Percentiles rank a stretch among this genome's conserved stretches.
Conservation (phyloP, 805 yeast genomes). For the Myxozyma udenii region DNA sequence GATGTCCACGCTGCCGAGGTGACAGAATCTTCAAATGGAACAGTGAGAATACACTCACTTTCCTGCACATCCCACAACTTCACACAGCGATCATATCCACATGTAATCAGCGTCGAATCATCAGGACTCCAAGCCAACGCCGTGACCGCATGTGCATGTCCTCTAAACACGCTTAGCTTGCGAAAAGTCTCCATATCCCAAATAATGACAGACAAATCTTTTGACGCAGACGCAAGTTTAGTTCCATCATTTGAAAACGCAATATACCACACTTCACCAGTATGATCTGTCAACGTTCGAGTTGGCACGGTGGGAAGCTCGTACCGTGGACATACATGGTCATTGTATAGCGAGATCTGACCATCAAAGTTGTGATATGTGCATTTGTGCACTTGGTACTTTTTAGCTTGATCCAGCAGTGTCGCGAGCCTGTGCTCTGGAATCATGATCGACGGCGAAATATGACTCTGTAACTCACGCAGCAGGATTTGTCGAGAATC, state of each 20-base stretch:
- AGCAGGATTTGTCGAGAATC: conserved; percentile 45
- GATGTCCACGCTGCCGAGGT: conserved; percentile 70
- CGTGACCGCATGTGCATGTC: conserved; percentile 41
- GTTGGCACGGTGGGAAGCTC: conserved; percentile 51
- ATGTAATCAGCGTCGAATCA: conserved; percentile 62
- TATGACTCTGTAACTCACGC: conserved; percentile 44
- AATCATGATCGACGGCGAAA: conserved; percentile 53
- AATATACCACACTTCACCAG: conserved; percentile 80
- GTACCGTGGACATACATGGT: conserved; percentile 37
- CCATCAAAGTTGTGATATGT: conserved; percentile 35
- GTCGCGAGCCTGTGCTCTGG: conserved; percentile 53
- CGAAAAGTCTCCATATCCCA: conserved; percentile 55
- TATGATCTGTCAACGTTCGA: conserved; percentile 51
- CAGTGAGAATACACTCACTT: conserved; percentile 12
- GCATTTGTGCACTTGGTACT: conserved; percentile 45
- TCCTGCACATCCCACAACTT: conserved; percentile 61
- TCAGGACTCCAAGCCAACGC: conserved; percentile 74
- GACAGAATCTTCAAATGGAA: conserved; percentile 36
- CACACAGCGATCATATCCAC: conserved; percentile 68
- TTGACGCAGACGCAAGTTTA: conserved; percentile 71
- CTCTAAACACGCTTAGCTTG: conserved; percentile 30
- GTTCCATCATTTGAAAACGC: conserved; percentile 75
- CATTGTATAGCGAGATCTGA: conserved; percentile 40
- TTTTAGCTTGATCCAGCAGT: conserved; percentile 51
- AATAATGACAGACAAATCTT: conserved; percentile 60